Evolutionary conservation across 2,329 filamentous ascomycete species (phyloP).

Genomic region (Verticillium nonalfalfae): DNA sequence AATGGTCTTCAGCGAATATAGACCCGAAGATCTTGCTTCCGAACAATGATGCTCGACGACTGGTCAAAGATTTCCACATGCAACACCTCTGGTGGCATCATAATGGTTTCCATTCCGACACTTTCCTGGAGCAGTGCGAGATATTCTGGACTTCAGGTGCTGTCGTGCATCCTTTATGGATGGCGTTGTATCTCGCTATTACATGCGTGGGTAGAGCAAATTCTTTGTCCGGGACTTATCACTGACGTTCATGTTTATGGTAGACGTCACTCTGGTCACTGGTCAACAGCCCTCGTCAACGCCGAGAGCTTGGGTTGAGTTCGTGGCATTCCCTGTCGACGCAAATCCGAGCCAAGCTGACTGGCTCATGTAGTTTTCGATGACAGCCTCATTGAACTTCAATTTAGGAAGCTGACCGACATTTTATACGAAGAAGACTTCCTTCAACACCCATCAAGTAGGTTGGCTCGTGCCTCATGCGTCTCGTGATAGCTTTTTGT

Average conservation of each 20-base stretch:
- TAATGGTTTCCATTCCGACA: conserved; percentile 16
- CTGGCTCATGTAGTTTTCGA: conserved; percentile 3
- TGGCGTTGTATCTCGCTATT: conserved; percentile 18
- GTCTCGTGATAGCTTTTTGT: no score
- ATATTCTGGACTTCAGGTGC: conserved; percentile 15
- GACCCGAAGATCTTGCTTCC: conserved; percentile 5
- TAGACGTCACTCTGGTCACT: conserved; percentile 13
- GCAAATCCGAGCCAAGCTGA: not conserved
- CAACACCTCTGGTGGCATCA: conserved; percentile 19
- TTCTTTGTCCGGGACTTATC: not conserved
- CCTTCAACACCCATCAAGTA: conserved; percentile 16
- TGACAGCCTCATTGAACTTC: conserved; percentile 7
- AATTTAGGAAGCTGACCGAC: conserved; percentile 24
- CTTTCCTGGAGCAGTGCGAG: conserved; percentile 16
- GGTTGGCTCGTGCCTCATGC: not conserved
- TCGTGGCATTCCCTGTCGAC: not conserved
- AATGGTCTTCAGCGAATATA: not conserved
- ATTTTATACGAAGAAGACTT: conserved; percentile 23
- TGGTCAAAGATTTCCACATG: conserved; percentile 17
- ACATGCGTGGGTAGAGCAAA: conserved; percentile 6
- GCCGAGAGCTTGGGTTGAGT: not conserved
- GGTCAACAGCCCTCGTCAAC: conserved; percentile 13
- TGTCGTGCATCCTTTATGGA: conserved; percentile 17
- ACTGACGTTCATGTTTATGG: not conserved
- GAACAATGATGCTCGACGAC: conserved; percentile 6